A percentile compares a stretch with the other conserved stretches of the same genome.
Evolutionary conservation across 2,329 filamentous ascomycete species (phyloP).

Genomic region (Pyrenochaeta sp.): DNA sequence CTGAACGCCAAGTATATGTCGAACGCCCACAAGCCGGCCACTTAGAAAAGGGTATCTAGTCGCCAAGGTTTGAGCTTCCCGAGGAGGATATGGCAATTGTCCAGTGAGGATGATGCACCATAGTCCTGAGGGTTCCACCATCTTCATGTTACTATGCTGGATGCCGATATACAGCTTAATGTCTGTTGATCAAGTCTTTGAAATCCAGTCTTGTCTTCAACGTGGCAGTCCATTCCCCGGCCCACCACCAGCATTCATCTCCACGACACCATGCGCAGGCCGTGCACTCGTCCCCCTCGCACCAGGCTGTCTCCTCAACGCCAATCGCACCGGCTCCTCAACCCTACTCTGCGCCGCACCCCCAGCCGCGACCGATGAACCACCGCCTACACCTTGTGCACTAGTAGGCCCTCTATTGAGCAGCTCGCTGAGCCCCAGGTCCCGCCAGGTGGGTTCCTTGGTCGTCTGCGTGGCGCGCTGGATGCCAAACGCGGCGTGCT

Average conservation of each 20-base stretch:
- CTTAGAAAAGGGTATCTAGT: too few species aligned
- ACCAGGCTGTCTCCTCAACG: slow-evolving; percentile 42
- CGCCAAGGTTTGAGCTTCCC: too few species aligned
- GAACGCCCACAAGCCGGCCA: too few species aligned
- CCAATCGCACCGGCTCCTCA: slow-evolving; percentile 39
- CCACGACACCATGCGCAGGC: slow-evolving; percentile 9
- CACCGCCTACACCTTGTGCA: slow-evolving; percentile 10
- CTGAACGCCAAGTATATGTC: too few species aligned
- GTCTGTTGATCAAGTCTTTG: too few species aligned
- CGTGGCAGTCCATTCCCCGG: slow-evolving; percentile 45
- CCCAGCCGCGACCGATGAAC: too few species aligned
- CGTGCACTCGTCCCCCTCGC: slow-evolving; percentile 21
- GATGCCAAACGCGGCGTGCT: slow-evolving; percentile 88
- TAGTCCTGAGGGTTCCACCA: too few species aligned
- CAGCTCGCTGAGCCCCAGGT: slow-evolving; percentile 74
- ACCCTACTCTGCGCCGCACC: slow-evolving; percentile 11
- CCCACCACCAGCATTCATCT: slow-evolving; percentile 17
- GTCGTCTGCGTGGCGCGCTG: slow-evolving; percentile 77
- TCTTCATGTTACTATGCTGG: too few species aligned
- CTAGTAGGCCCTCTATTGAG: slow-evolving; percentile 73
- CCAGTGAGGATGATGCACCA: too few species aligned
- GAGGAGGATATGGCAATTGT: too few species aligned
- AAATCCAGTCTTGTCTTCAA: slow-evolving; percentile 33
- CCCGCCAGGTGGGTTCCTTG: slow-evolving; percentile 78
- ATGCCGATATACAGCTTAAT: too few species aligned